A percentile compares a stretch with the other conserved stretches of the same genome.
Conservation (phyloP, 495 filamentous ascomycete genomes). For the Xylona heveae region DNA sequence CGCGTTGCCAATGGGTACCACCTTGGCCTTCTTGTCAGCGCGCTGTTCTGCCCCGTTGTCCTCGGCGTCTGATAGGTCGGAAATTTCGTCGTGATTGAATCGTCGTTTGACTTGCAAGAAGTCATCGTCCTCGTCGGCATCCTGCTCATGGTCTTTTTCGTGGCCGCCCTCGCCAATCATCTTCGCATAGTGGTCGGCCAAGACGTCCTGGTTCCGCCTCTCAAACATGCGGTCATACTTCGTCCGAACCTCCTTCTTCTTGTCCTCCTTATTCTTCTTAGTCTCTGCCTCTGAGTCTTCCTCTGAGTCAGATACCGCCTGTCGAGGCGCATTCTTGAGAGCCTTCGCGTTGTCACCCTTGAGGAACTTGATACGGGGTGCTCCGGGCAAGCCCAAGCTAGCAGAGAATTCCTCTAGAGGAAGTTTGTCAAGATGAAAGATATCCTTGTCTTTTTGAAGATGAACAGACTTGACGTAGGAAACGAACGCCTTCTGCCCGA, state of each 20-base stretch:
- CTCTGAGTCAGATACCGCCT: slow-evolving; percentile 26
- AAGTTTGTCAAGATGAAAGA: slow-evolving; percentile 63
- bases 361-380: slow-evolving; percentile 76
- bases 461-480: slow-evolving; percentile 67
- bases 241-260: slow-evolving; percentile 50
- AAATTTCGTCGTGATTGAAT: slow-evolving; percentile 20
- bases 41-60: slow-evolving; percentile 11
- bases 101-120: slow-evolving; percentile 81
- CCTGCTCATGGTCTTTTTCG: slow-evolving; percentile 20
- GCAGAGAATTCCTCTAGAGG: slow-evolving; percentile 68
- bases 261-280: slow-evolving; percentile 29
- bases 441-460: slow-evolving; percentile 79
- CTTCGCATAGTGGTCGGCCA: slow-evolving; percentile 78
- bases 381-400: slow-evolving; percentile 72
- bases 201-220: slow-evolving; percentile 78
- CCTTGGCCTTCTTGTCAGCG: slow-evolving; percentile 14
- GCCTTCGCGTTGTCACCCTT: slow-evolving; percentile 73
- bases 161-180: slow-evolving; percentile 33
- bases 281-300: slow-evolving; percentile 26
- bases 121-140: slow-evolving; percentile 44
- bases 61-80: slow-evolving; percentile 12
- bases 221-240: slow-evolving; percentile 97
- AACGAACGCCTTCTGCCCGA: slow-evolving; percentile 89
- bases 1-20: slow-evolving; percentile 26
- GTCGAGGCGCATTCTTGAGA: slow-evolving; percentile 65